Base-by-base conservation (phyloP, 2,329 filamentous ascomycete genomes). In the Periconia digitata region DNA sequence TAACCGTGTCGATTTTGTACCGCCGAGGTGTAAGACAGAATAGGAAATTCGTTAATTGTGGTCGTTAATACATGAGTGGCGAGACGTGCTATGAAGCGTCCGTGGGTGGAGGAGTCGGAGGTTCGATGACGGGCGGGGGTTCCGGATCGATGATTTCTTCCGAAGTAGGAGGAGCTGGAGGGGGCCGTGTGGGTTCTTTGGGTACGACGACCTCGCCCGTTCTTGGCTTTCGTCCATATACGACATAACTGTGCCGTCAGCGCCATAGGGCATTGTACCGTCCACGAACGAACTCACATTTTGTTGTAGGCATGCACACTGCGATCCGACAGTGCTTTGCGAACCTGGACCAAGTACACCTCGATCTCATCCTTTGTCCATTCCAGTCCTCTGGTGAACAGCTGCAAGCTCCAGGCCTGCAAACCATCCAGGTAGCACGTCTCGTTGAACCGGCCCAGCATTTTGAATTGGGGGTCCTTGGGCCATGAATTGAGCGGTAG, bases 401-500 rank as follows among this genome's bases (percentile, higher is more conserved):
- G 66, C 29, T 71, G 70, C 29, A 77, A 61, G 5, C 67, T 73
- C 59, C 74, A 76, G 2, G 67, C 75, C 50, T 76, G 72, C 16
- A 77, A 56, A 8, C 75, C 75, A 20, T 72, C 66, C 27, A 76
- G 64, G 64, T 77, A 71, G 49, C 79, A 79, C 27, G 63, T 66
- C 50, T 76, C 70, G 54, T 70, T 77, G 69, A 75, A 80, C 7
- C 68, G 65, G n/a, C 80, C 80, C 15, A 81, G 67, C 39, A 73
- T 61, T 47, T 75, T 79, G 29, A 76, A 59, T 13, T 72, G 69
- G 8, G 72, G 68, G 46, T 81, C 77, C 40, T 67, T 70, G 0
- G 78, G 74, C 79, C 79, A 82, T 2, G 72, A 64, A 43, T 79
- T 80, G 23, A 76, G 69, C 0, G 79, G 78, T 6, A 85, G 72